These are phyloP conservation scores for Phialophora verrucosa DNA, from an alignment of 2,329 filamentous ascomycete genomes.

Conservation along the genomic window DNA sequence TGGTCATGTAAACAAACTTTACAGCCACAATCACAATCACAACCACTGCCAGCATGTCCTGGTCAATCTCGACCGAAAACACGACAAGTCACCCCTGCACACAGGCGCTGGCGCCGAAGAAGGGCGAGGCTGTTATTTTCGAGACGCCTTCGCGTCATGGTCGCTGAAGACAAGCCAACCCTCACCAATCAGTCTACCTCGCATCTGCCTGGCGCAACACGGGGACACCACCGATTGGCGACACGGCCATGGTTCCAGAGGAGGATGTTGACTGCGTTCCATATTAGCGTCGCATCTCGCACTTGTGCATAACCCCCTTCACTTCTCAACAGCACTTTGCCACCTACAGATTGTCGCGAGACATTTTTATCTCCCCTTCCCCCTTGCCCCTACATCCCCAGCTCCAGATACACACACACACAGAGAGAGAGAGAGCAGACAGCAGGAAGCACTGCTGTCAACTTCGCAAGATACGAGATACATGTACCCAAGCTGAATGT, in stretches of 20 bases:
- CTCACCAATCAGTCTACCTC: background rate
- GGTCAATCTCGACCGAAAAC: background rate
- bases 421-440: background rate
- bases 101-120: slow-evolving; percentile 21
- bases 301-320: background rate
- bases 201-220: background rate
- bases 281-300: background rate
- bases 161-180: slow-evolving; percentile 3
- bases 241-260: slow-evolving; percentile 5
- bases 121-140: slow-evolving; percentile 23
- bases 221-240: no score
- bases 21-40: background rate
- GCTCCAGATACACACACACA: background rate
- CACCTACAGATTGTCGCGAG: slow-evolving; percentile 14
- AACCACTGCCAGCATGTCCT: background rate
- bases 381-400: background rate
- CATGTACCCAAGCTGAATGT: background rate
- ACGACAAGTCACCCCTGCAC: background rate
- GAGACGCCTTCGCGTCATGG: slow-evolving; percentile 21
- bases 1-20: slow-evolving; percentile 14
- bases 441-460: background rate
- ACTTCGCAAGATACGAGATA: background rate
- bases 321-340: background rate
- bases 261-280: background rate
- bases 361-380: background rate